These are phyloP conservation scores for Manihot esculenta DNA, from an alignment of 441 rosid genomes.

Conservation along the genomic window DNA sequence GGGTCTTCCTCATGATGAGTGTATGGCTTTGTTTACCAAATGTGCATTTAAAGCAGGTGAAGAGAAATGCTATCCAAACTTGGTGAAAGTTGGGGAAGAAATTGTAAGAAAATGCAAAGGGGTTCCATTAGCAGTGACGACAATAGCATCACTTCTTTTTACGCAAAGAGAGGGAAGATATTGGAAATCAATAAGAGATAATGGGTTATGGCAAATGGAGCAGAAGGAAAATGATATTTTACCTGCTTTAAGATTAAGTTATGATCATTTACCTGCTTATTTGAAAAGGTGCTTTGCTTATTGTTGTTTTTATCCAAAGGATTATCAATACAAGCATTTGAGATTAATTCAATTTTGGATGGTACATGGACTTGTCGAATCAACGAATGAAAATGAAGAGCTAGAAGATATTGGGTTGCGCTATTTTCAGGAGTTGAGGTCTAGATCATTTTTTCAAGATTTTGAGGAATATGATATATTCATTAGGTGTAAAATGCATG, in stretches of 20 bases:
- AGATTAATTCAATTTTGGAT: slow-evolving; percentile 5
- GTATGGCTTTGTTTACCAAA: too few species aligned
- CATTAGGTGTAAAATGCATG: slow-evolving; percentile 2
- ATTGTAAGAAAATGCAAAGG: neutral
- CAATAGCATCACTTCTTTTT: neutral
- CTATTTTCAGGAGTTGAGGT: neutral
- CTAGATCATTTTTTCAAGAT: slow-evolving; percentile 18
- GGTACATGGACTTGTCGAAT: slow-evolving; percentile 1
- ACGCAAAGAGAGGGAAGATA: neutral
- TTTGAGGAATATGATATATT: rapidly evolving
- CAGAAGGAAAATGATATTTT: neutral
- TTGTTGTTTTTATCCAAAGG: slow-evolving; percentile 15
- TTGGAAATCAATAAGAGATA: neutral
- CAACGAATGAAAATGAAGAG: neutral
- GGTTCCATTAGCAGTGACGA: slow-evolving; percentile 1
- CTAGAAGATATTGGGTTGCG: too few species aligned
- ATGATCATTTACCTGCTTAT: too few species aligned
- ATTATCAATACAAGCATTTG: neutral
- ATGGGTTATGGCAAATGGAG: neutral
- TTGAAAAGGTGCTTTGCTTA: too few species aligned
- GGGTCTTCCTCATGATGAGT: neutral
- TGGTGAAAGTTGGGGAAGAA: neutral
- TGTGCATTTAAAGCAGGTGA: neutral
- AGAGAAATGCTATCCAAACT: neutral
- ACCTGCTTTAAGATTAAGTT: too few species aligned